Percentiles rank a stretch among this genome's conserved stretches.
These are phyloP conservation scores for Xylaria sp. DNA, from an alignment of 2,329 filamentous ascomycete genomes.

Conservation along the genomic window DNA sequence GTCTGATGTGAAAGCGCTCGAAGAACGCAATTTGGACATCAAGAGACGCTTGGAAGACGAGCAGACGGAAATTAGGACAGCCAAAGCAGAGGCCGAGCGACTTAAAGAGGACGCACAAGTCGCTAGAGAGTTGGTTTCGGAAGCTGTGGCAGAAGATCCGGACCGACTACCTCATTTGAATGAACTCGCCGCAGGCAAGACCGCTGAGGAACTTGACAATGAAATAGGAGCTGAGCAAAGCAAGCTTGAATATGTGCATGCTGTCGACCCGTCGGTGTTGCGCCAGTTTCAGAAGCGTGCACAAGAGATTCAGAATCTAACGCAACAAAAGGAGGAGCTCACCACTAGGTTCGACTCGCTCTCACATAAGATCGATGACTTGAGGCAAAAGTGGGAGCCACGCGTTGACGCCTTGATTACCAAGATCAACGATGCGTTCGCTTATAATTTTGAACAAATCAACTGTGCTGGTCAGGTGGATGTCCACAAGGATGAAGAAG, in stretches of 20 bases:
- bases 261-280: constrained; percentile 76
- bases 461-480: constrained; percentile 90
- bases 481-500: constrained; percentile 85
- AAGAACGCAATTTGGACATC: constrained; percentile 67
- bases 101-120: constrained; percentile 43
- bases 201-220: constrained; percentile 67
- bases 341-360: constrained; percentile 61
- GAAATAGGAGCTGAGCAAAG: constrained; percentile 77
- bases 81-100: constrained; percentile 49
- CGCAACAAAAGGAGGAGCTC: constrained; percentile 59
- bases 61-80: constrained; percentile 46
- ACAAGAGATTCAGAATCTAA: constrained; percentile 70
- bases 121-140: constrained; percentile 47
- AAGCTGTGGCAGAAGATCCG: constrained; percentile 47
- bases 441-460: constrained; percentile 92
- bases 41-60: constrained; percentile 56
- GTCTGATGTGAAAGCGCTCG: constrained; percentile 78
- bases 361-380: constrained; percentile 62
- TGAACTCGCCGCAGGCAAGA: constrained; percentile 54
- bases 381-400: constrained; percentile 82
- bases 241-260: constrained; percentile 79
- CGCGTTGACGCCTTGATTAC: constrained; percentile 76
- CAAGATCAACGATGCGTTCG: constrained; percentile 88
- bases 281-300: constrained; percentile 77
- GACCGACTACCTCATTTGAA: constrained; percentile 49